Conservation (phyloP, 768 basidiomycete species). For the Tricholoma matsutake region DNA sequence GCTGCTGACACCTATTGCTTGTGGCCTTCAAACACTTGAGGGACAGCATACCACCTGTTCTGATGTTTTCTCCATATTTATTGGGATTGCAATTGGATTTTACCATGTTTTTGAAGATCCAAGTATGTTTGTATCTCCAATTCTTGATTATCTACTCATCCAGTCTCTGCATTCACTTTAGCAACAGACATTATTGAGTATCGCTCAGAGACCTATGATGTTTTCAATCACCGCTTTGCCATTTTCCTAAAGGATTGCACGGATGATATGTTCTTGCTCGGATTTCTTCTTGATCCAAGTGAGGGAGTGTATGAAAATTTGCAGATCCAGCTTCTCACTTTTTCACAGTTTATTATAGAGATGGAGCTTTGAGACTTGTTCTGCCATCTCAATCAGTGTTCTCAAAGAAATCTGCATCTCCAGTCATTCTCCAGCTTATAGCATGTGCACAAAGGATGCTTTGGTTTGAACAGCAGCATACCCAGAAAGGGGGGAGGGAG, state of each 20-base stretch:
- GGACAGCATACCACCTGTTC: background rate
- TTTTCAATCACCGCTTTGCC: background rate
- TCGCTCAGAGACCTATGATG: background rate
- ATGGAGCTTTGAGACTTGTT: background rate
- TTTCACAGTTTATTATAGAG: background rate
- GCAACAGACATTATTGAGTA: background rate
- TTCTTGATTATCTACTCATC: background rate
- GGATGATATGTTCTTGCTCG: background rate
- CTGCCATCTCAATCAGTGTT: background rate
- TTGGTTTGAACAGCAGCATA: background rate
- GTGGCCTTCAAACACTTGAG: background rate
- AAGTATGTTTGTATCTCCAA: background rate
- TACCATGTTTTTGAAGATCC: background rate
- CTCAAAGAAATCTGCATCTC: background rate
- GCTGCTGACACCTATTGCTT: background rate
- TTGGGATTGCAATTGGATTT: background rate
- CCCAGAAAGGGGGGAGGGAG: background rate
- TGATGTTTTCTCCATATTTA: background rate
- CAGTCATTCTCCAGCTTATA: background rate
- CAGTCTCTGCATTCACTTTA: background rate
- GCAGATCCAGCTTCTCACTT: background rate
- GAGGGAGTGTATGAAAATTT: background rate
- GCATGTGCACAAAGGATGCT: background rate
- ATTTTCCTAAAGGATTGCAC: background rate
- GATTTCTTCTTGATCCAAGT: background rate